A percentile compares a stretch with the other conserved stretches of the same genome.
These are phyloP conservation scores for Cercospora citrullina DNA, from an alignment of 2,329 filamentous ascomycete genomes.

Conservation along the genomic window DNA sequence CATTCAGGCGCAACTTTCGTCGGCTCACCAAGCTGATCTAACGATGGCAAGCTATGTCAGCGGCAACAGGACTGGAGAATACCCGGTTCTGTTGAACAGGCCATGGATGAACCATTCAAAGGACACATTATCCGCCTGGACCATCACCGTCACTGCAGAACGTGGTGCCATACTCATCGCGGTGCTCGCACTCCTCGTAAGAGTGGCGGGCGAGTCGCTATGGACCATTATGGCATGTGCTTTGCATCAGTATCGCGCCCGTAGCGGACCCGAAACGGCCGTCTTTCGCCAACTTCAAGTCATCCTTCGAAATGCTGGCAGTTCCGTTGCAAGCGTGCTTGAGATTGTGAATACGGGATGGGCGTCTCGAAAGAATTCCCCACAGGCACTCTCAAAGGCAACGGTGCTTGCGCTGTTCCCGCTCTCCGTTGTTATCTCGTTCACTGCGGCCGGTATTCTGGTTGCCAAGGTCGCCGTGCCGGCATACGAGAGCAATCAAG, in stretches of 20 bases:
- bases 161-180: neutral
- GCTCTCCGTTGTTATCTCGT: slow-evolving; percentile 9
- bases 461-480: slow-evolving; percentile 9
- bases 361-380: neutral
- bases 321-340: neutral
- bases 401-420: neutral
- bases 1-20: neutral
- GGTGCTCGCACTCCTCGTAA: neutral
- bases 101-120: neutral
- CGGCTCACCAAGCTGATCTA: neutral
- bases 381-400: neutral
- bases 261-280: neutral
- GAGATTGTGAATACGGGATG: neutral
- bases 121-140: neutral
- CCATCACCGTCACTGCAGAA: neutral
- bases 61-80: neutral
- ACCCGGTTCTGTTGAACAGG: neutral
- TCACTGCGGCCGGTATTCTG: slow-evolving; percentile 16
- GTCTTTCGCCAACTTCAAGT: neutral
- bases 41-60: neutral
- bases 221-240: neutral
- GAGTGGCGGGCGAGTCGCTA: neutral
- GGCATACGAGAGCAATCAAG: slow-evolving; percentile 3
- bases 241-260: neutral
- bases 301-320: neutral